Evolutionary conservation across 2,329 filamentous ascomycete species (phyloP), one percentile per base, ranked within the genome.

Genomic region (Ceratocystis eucalypticola): DNA sequence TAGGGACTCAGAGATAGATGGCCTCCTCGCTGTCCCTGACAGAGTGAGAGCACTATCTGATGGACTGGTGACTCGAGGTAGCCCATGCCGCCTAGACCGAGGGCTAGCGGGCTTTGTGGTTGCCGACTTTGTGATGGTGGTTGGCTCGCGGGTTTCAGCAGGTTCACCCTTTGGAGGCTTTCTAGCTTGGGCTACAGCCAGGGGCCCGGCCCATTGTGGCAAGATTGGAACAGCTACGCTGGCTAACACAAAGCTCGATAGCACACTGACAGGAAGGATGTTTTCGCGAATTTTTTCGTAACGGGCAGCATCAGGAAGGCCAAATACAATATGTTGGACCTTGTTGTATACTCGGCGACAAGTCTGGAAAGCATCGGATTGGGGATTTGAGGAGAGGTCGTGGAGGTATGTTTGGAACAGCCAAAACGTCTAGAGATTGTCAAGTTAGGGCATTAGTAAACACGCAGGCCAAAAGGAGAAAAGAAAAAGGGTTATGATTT

Each of bases 321-420:
- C 89, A 74, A 94, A 94, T 30, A 94, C 89, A 71, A 94, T 90
- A 75, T 90, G 86, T 76, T 94, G 89, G 48, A 94, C 88, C 76
- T 90, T 91, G 77, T 94, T 94, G 78, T 92, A 93, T 71, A 94
- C 85, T 72, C 90, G 81, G 68, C 88, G 84, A 73, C 89, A 93
- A 62, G 88, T 93, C 76, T 89, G 87, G 77, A 94, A 94, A 62
- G 88, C 82, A 71, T 86, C 84, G 69, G 88, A 87, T 73, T 88
- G 87, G 1, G 89, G 89, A 67, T 88, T 88, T 72, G 82, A 79
- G 66, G 88, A 83, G 69, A 94, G 84, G 74, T 94, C 90, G 78
- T 89, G 87, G 37, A 94, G 83, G 73, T 94, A 92, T 3, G 88
- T 93, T 77, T 94, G 89, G 75, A 94, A 91, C 64, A 94, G 82